Evolutionary conservation across 192 early-diverging fungal genomes (phyloP).

Genomic region (Umbelopsis sp.): DNA sequence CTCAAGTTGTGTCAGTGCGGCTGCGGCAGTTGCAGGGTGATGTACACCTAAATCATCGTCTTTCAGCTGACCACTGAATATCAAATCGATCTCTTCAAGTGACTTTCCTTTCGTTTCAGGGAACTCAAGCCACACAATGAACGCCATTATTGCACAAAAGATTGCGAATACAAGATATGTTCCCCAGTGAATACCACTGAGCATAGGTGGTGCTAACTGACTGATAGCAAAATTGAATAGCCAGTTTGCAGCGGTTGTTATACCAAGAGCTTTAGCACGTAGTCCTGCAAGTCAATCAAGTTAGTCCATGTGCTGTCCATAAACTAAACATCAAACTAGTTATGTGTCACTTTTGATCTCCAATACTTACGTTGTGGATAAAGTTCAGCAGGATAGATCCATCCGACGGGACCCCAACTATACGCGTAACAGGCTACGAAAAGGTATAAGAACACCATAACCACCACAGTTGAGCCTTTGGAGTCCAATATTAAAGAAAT

Average conservation of each 20-base stretch:
- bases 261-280: conserved; percentile 80
- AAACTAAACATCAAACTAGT: neutral
- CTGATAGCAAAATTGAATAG: conserved; percentile 77
- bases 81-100: conserved; percentile 39
- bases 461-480: conserved; percentile 37
- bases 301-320: neutral
- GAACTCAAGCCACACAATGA: conserved; percentile 65
- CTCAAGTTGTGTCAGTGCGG: conserved; percentile 24
- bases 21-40: conserved; percentile 37
- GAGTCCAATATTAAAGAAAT: conserved; percentile 34
- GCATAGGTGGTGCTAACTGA: conserved; percentile 68
- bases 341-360: conserved; percentile 11
- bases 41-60: conserved; percentile 30
- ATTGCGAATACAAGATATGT: conserved; percentile 70
- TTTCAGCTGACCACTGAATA: conserved; percentile 33
- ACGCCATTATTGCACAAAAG: conserved; percentile 58
- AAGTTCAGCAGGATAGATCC: conserved; percentile 80
- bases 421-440: conserved; percentile 72
- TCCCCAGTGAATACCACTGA: conserved; percentile 62
- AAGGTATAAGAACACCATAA: conserved; percentile 65
- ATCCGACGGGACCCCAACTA: conserved; percentile 83
- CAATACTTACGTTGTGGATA: conserved; percentile 60
- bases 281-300: conserved; percentile 45
- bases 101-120: conserved; percentile 76
- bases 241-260: conserved; percentile 89